phyloP scores from a whole-genome alignment of 1,284 basidiomycete species.

The Mycosarcoma mackinlayi region DNA sequence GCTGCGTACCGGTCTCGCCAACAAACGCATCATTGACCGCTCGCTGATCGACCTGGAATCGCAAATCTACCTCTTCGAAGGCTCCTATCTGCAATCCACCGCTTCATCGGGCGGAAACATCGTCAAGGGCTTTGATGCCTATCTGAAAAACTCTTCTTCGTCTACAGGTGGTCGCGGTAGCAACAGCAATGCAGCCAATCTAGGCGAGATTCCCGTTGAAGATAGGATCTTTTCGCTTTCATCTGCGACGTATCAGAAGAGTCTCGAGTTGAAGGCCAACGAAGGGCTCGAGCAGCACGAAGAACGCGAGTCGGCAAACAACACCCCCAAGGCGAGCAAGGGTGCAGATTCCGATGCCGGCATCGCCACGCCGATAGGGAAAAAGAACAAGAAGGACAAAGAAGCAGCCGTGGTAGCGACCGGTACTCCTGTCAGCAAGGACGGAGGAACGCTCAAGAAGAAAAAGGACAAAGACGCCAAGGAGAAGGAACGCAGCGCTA shows the following conservation, averaged over 20 bases:
- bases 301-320: slow-evolving; percentile 3
- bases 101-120: slow-evolving; percentile 66
- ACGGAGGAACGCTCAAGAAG: slow-evolving; percentile 8
- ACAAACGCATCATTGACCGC: slow-evolving; percentile 61
- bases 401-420: background rate
- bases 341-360: background rate
- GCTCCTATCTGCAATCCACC: slow-evolving; percentile 63
- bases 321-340: slow-evolving; percentile 20
- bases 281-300: slow-evolving; percentile 36
- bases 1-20: slow-evolving; percentile 51
- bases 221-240: slow-evolving; percentile 62
- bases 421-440: background rate
- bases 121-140: slow-evolving; percentile 66
- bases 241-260: slow-evolving; percentile 60
- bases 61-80: slow-evolving; percentile 67
- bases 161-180: background rate
- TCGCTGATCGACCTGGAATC: slow-evolving; percentile 64
- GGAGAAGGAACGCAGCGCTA: slow-evolving; percentile 30
- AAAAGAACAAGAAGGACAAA: slow-evolving; percentile 34
- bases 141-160: slow-evolving; percentile 53
- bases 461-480: slow-evolving; percentile 28
- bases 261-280: slow-evolving; percentile 59
- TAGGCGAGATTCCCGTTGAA: slow-evolving; percentile 48
- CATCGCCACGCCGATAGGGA: background rate
- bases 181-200: background rate